Conservation (phyloP, 108 stramenopile genomes). For the Nannochloropsis salina region DNA sequence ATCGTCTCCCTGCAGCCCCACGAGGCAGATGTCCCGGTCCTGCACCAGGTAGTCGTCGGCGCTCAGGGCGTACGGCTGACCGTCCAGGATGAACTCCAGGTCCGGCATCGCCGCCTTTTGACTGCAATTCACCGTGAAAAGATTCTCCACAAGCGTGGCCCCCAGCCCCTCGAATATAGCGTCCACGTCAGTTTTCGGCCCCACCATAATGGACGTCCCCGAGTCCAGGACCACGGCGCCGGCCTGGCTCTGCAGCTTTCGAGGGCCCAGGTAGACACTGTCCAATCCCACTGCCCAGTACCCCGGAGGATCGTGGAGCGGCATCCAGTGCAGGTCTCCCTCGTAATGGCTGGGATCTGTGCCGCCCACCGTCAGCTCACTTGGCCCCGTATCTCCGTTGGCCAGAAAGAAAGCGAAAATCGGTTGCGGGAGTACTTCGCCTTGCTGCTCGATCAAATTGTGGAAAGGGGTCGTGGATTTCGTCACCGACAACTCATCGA, state of each 20-base stretch:
- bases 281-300: conserved; percentile 14
- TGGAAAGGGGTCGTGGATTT: conserved; percentile 80
- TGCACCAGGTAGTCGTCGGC: conserved; percentile 60
- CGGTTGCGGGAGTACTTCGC: conserved; percentile 58
- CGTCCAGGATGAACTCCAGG: conserved; percentile 50
- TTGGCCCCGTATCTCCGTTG: conserved; percentile 62
- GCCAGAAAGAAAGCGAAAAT: conserved; percentile 95
- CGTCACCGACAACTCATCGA: conserved; percentile 76
- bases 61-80: conserved; percentile 68
- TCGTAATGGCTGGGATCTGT: conserved; percentile 56
- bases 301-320: not conserved
- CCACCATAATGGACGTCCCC: not conserved
- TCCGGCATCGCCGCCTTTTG: conserved; percentile 27
- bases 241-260: not conserved
- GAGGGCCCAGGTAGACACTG: not conserved
- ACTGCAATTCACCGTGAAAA: not conserved
- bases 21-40: conserved; percentile 70
- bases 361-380: conserved; percentile 94
- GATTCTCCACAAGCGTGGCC: not conserved
- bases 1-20: conserved; percentile 83
- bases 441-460: conserved; percentile 69
- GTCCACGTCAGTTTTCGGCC: conserved; percentile 2
- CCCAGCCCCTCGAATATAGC: not conserved
- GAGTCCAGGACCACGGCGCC: not conserved
- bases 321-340: not conserved